These are phyloP conservation scores for Crithidia expoeki DNA, from an alignment of 208 protist genomes.

Conservation along the genomic window DNA sequence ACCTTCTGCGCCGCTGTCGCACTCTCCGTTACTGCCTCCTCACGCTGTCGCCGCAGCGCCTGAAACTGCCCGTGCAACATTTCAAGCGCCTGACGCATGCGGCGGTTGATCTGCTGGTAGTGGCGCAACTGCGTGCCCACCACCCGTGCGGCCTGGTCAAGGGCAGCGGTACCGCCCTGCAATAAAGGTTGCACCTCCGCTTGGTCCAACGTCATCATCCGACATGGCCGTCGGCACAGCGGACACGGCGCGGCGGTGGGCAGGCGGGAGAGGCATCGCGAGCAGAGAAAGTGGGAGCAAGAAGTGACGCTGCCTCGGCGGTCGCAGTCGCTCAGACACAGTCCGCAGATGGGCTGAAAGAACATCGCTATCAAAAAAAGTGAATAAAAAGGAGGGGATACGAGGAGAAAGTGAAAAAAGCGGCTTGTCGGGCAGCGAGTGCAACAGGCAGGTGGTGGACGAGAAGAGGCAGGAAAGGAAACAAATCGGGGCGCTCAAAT, in stretches of 20 bases:
- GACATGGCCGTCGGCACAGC: slow-evolving; percentile 65
- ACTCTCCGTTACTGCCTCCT: slow-evolving; percentile 12
- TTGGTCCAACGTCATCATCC: slow-evolving; percentile 39
- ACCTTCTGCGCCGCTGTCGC: slow-evolving; percentile 2
- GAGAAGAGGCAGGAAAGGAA: too few relatives aligned
- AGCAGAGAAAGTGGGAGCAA: slow-evolving; percentile 90
- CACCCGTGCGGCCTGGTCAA: slow-evolving; percentile 42
- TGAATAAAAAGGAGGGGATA: not conserved
- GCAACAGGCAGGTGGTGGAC: too few relatives aligned
- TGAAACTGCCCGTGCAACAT: slow-evolving; percentile 63
- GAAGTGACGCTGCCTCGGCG: slow-evolving; percentile 61
- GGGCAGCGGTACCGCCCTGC: slow-evolving; percentile 36
- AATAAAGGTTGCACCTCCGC: slow-evolving; percentile 51
- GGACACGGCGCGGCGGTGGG: slow-evolving; percentile 57
- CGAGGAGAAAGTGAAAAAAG: not conserved
- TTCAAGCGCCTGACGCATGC: slow-evolving; percentile 69
- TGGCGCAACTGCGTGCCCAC: slow-evolving; percentile 63
- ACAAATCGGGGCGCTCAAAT: too few relatives aligned
- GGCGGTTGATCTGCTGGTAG: slow-evolving; percentile 56
- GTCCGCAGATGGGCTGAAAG: slow-evolving; percentile 79
- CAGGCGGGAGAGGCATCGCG: slow-evolving; percentile 62
- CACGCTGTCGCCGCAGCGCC: slow-evolving; percentile 31
- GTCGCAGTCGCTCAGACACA: slow-evolving; percentile 83
- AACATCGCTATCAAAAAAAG: slow-evolving; percentile 40
- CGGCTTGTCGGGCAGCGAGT: too few relatives aligned